Conservation (phyloP, 768 basidiomycete species). For the Pholiota conissans region DNA sequence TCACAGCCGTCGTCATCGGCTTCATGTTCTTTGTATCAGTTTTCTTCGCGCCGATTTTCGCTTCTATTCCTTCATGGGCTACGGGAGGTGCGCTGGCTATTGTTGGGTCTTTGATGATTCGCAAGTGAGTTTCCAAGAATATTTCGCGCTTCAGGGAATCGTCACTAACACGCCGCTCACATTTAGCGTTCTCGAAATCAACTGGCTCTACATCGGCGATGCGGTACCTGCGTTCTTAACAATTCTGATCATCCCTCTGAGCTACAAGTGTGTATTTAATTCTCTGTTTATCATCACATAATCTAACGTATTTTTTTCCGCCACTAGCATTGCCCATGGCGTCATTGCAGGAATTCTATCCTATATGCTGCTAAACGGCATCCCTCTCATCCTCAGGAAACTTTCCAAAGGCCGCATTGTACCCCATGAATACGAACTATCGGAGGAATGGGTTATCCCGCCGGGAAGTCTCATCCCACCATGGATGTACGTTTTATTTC, state of each 20-base stretch:
- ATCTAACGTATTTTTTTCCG: slow-evolving; percentile 1
- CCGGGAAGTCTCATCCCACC: slow-evolving; percentile 68
- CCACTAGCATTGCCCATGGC: slow-evolving; percentile 78
- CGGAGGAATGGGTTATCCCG: slow-evolving; percentile 73
- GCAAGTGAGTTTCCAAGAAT: slow-evolving; percentile 64
- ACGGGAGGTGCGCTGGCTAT: slow-evolving; percentile 85
- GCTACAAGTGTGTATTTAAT: slow-evolving; percentile 60
- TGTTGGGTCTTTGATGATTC: slow-evolving; percentile 85
- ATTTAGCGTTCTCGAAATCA: slow-evolving; percentile 73
- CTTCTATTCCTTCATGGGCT: slow-evolving; percentile 85
- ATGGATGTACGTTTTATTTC: slow-evolving; percentile 63
- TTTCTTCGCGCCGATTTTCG: slow-evolving; percentile 89
- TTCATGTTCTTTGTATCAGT: slow-evolving; percentile 80
- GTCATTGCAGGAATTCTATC: slow-evolving; percentile 78
- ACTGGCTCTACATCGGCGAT: slow-evolving; percentile 88
- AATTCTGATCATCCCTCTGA: slow-evolving; percentile 74
- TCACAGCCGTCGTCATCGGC: slow-evolving; percentile 74
- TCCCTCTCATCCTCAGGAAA: slow-evolving; percentile 58
- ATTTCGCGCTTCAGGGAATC: slow-evolving; percentile 1
- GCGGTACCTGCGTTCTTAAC: slow-evolving; percentile 84
- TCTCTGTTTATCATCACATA: not conserved
- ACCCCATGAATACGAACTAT: slow-evolving; percentile 61
- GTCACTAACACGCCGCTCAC: not conserved
- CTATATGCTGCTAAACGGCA: slow-evolving; percentile 73
- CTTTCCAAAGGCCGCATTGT: slow-evolving; percentile 54